Evolutionary conservation across 2,329 filamentous ascomycete species (phyloP), one percentile per base, ranked within the genome.

Genomic region (Xylariaceae sp.): DNA sequence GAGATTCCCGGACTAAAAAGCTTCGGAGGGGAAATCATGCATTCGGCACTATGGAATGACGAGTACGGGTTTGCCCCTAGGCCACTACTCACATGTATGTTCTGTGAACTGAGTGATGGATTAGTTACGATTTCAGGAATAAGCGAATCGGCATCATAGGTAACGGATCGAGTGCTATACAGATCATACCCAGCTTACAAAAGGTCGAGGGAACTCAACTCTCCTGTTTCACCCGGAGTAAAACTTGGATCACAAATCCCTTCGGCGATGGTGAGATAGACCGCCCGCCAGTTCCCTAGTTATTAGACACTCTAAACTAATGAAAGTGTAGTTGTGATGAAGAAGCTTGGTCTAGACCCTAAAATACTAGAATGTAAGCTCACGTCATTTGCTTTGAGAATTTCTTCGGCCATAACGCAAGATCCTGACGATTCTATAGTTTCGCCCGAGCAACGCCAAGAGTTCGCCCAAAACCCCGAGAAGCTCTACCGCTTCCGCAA

Each of bases 101-200:
- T 7, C 7, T 3, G n/a, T 33, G 7, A 15, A 15, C 37, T 49
- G 40, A 59, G 1, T 8, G 29, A 23, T 2, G 10, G n/a, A 35
- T 36, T 35, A 77, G 73, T 18, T 79, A 75, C 57, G 75, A 80
- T 60, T 78, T 79, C 43, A 70, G 60, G 35, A 72, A 75, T 55
- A 81, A 81, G 65, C 69, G 68, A 47, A 68, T 82, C 13, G 79
- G 75, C 6, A 66, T 82, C 4, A 76, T 82, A 39, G 80, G 80
- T n/a, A 77, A 77, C 49, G 80, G 80, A 10, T 78, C 77, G 16
- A 80, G 77, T 57, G 74, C 73, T 1, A 81, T 81, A 55, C 80
- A 82, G 54, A 81, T 82, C 48, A 71, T 82, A 7, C 79, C 80
- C 1, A 66, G 61, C 5, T 67, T 83, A 32, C 78, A 80, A 58